Conservation (phyloP, 2,329 filamentous ascomycete genomes). For the Beauveria rudraprayagi region DNA sequence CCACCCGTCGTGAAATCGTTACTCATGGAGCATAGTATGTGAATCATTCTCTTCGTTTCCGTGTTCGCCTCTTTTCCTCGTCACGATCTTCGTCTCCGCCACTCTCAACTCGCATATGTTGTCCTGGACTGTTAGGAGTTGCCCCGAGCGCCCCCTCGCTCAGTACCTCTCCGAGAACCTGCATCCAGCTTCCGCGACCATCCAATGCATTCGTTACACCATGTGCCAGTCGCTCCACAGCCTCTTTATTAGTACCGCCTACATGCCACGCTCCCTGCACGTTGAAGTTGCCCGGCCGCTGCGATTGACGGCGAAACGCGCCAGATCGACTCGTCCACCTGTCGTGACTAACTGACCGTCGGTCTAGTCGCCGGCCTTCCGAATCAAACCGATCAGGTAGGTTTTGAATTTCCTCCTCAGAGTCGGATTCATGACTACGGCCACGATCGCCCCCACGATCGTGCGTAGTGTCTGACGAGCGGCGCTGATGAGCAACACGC, state of each 20-base stretch:
- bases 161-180: constrained; percentile 19
- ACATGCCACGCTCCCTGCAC: constrained; percentile 38
- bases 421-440: constrained; percentile 17
- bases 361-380: constrained; percentile 33
- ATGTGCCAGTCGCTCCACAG: constrained; percentile 30
- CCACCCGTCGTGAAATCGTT: neutral
- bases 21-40: neutral
- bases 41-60: neutral
- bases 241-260: constrained; percentile 33
- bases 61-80: neutral
- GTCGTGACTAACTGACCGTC: constrained; percentile 13
- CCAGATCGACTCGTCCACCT: constrained; percentile 31
- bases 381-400: constrained; percentile 41
- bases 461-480: constrained; percentile 28
- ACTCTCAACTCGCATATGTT: neutral
- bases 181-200: constrained; percentile 19
- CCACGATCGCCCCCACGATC: constrained; percentile 21
- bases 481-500: constrained; percentile 17
- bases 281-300: constrained; percentile 25
- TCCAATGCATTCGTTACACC: constrained; percentile 24
- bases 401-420: constrained; percentile 33
- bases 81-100: neutral
- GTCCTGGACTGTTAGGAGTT: neutral
- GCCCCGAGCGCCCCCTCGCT: constrained; percentile 5
- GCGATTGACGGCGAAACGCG: constrained; percentile 33